phyloP scores from a whole-genome alignment of 2,329 filamentous ascomycete genomes.

The Bipolaris cookei region DNA sequence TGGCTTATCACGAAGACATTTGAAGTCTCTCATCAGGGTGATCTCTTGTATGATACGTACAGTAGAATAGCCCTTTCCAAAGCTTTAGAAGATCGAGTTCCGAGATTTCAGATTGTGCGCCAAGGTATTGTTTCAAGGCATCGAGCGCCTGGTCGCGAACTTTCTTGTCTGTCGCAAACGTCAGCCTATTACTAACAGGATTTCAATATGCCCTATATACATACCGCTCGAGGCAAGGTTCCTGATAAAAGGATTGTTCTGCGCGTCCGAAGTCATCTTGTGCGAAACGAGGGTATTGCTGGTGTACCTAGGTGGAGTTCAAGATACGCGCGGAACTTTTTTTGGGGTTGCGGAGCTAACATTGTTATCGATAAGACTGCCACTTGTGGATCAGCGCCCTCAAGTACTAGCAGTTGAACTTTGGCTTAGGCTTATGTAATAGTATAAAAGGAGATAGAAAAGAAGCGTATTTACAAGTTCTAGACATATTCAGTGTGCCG shows the following conservation, averaged over 20 bases:
- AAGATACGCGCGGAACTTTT: conserved; percentile 29
- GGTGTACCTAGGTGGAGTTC: conserved; percentile 11
- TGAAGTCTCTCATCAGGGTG: background rate
- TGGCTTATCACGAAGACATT: background rate
- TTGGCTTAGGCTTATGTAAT: background rate
- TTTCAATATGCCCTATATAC: conserved; percentile 31
- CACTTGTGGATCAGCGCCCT: conserved; percentile 1
- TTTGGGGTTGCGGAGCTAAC: conserved; percentile 18
- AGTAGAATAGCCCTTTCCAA: conserved; percentile 94
- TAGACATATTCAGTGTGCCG: no score
- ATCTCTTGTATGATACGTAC: conserved; percentile 49
- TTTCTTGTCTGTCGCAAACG: conserved; percentile 69
- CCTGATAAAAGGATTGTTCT: conserved; percentile 74
- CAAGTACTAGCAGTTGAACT: no score
- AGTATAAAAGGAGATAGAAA: background rate
- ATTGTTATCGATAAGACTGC: conserved; percentile 26
- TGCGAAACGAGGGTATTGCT: conserved; percentile 1
- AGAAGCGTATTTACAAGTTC: no score
- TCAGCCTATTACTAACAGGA: conserved; percentile 6
- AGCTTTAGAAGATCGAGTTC: conserved; percentile 80
- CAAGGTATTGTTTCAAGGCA: conserved; percentile 79
- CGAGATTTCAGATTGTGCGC: conserved; percentile 65
- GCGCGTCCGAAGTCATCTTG: conserved; percentile 49
- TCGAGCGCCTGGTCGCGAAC: conserved; percentile 77
- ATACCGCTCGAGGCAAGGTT: conserved; percentile 83